Evolutionary conservation across 1,284 basidiomycete species (phyloP).

Genomic region (Sporisorium graminicola): DNA sequence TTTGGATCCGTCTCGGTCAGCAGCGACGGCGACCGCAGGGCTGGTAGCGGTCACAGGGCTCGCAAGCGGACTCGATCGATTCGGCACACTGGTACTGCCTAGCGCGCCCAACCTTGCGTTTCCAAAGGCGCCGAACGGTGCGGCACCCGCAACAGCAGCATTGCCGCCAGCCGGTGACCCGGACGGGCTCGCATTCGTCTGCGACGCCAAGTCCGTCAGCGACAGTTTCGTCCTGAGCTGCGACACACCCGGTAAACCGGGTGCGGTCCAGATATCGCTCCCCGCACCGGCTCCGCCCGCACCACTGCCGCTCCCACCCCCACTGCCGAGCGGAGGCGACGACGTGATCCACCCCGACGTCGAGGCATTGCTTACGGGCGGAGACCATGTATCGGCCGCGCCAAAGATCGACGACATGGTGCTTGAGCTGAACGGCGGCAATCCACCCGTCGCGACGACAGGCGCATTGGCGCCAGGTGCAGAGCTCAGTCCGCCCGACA

Average conservation of each 20-base stretch:
- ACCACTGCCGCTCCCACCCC: background rate
- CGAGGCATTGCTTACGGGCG: conserved; percentile 7
- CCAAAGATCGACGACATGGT: conserved; percentile 42
- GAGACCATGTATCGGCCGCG: conserved; percentile 37
- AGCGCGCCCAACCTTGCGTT: conserved; percentile 26
- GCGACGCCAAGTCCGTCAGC: conserved; percentile 21
- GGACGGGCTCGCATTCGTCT: background rate
- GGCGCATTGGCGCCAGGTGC: conserved; percentile 6
- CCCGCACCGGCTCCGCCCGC: background rate
- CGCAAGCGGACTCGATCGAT: conserved; percentile 13
- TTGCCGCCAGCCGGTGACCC: background rate
- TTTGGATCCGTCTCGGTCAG: background rate
- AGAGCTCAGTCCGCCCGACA: conserved; percentile 10
- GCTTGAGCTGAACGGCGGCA: conserved; percentile 28
- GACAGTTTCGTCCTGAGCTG: conserved; percentile 29
- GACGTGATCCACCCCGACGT: conserved; percentile 33
- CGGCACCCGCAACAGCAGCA: background rate
- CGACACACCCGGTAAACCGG: conserved; percentile 22
- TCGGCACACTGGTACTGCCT: conserved; percentile 19
- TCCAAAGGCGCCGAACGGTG: conserved; percentile 20
- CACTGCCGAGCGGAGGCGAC: conserved; percentile 35
- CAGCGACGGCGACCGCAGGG: background rate
- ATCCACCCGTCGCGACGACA: background rate
- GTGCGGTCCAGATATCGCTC: conserved; percentile 48
- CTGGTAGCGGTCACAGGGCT: conserved; percentile 13